Evolutionary conservation across 2,329 filamentous ascomycete species (phyloP).

Genomic region (Sporothrix schenckii): DNA sequence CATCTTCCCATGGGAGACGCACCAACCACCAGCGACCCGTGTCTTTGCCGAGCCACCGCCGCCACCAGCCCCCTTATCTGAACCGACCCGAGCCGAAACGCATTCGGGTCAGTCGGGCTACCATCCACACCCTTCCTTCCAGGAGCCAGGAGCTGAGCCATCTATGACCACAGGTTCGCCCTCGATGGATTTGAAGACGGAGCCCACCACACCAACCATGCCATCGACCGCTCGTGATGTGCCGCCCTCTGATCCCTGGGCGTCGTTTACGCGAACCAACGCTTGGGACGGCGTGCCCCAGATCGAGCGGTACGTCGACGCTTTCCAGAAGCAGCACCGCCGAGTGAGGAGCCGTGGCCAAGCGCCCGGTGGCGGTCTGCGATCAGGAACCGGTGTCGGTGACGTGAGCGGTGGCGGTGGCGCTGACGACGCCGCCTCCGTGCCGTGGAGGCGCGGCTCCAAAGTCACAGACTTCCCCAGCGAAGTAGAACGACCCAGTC

Average conservation of each 20-base stretch:
- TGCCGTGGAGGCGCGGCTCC: conserved; percentile 50
- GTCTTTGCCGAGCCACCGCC: conserved; percentile 59
- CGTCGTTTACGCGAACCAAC: conserved; percentile 73
- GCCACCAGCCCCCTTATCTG: conserved; percentile 11
- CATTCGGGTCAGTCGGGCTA: conserved; percentile 38
- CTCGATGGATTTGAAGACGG: conserved; percentile 46
- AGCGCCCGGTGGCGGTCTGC: conserved; percentile 28
- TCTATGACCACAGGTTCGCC: conserved; percentile 44
- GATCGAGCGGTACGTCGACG: conserved; percentile 84
- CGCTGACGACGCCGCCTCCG: conserved; percentile 33
- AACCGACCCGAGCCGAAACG: conserved; percentile 40
- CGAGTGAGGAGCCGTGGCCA: conserved; percentile 44
- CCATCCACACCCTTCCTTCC: conserved; percentile 29
- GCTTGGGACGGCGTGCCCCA: conserved; percentile 92
- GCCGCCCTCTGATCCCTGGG: conserved; percentile 65
- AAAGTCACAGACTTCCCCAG: conserved; percentile 86
- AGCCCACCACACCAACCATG: conserved; percentile 53
- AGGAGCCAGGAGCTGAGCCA: conserved; percentile 41
- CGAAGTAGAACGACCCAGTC: conserved; percentile 77
- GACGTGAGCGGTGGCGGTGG: conserved; percentile 13
- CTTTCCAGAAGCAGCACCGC: conserved; percentile 64
- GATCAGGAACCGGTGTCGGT: conserved; percentile 25
- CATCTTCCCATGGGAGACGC: conserved; percentile 89
- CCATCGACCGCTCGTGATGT: conserved; percentile 50
- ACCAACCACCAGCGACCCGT: conserved; percentile 64